A percentile compares a stretch with the other conserved stretches of the same genome.
These are phyloP conservation scores for Jacaranda mimosifolia DNA, from an alignment of 257 asterid genomes.

Conservation along the genomic window DNA sequence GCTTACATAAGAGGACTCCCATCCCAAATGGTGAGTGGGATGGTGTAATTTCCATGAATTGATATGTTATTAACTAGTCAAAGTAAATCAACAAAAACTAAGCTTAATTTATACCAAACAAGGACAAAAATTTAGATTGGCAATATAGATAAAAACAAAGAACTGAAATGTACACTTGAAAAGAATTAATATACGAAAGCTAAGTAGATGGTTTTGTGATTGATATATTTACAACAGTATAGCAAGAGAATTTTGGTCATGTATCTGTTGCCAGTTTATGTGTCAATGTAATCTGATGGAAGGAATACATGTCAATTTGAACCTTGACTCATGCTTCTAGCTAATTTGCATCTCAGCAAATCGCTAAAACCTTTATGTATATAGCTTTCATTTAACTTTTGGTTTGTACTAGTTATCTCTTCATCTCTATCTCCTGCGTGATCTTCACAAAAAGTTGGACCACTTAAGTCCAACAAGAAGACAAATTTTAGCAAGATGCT, in stretches of 20 bases:
- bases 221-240: not conserved
- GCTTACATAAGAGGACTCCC: constrained; percentile 1
- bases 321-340: constrained; percentile 30
- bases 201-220: not conserved
- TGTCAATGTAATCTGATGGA: not conserved
- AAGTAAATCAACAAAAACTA: not conserved
- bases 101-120: constrained; percentile 2
- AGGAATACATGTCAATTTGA: constrained; percentile 28
- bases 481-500: constrained; percentile 51
- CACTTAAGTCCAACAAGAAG: constrained; percentile 57
- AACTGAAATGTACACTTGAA: not conserved
- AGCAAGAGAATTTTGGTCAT: not conserved
- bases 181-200: not conserved
- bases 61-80: not conserved
- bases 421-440: constrained; percentile 77
- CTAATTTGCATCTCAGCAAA: constrained; percentile 4
- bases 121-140: constrained; percentile 3
- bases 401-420: constrained; percentile 70
- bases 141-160: not conserved
- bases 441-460: constrained; percentile 80
- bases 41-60: not conserved
- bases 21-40: not conserved
- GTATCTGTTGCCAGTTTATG: constrained; percentile 15
- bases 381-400: constrained; percentile 32
- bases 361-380: not conserved